A percentile compares a stretch with the other conserved stretches of the same genome.
These are phyloP conservation scores for Colletotrichum sojae DNA, from an alignment of 2,329 filamentous ascomycete genomes.

Conservation along the genomic window DNA sequence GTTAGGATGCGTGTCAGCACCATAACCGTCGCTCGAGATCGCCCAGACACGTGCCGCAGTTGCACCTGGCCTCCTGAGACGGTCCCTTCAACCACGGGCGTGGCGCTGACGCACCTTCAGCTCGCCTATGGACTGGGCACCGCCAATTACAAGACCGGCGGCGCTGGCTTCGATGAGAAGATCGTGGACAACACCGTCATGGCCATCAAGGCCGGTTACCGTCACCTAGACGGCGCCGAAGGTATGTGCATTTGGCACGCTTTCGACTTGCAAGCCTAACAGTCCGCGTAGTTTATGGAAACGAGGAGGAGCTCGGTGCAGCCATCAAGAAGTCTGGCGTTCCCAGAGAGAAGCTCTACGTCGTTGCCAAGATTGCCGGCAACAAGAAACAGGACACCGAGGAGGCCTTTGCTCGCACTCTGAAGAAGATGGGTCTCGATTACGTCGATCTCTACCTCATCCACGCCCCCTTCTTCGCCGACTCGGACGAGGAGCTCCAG, in stretches of 20 bases:
- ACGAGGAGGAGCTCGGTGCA: slow-evolving; percentile 78
- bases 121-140: slow-evolving; percentile 82
- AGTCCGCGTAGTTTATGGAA: slow-evolving; percentile 66
- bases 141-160: slow-evolving; percentile 70
- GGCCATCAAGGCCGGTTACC: slow-evolving; percentile 79
- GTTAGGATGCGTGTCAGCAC: slow-evolving; percentile 15
- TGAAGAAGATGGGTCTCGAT: slow-evolving; percentile 76
- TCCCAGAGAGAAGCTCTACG: slow-evolving; percentile 77
- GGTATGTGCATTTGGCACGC: slow-evolving; percentile 54
- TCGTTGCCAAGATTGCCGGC: slow-evolving; percentile 72
- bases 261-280: slow-evolving; percentile 33
- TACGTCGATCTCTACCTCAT: slow-evolving; percentile 82
- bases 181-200: slow-evolving; percentile 65
- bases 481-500: slow-evolving; percentile 68
- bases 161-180: slow-evolving; percentile 68
- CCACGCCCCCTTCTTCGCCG: slow-evolving; percentile 69
- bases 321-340: slow-evolving; percentile 78
- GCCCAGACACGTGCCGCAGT: neutral
- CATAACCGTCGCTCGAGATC: neutral
- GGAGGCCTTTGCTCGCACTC: slow-evolving; percentile 70
- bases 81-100: neutral
- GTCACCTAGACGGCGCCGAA: slow-evolving; percentile 83
- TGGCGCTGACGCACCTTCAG: slow-evolving; percentile 52
- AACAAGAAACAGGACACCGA: slow-evolving; percentile 56
- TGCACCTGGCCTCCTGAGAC: neutral